These are phyloP conservation scores for Diaporthe sp. DNA, from an alignment of 2,329 filamentous ascomycete genomes.

Conservation along the genomic window DNA sequence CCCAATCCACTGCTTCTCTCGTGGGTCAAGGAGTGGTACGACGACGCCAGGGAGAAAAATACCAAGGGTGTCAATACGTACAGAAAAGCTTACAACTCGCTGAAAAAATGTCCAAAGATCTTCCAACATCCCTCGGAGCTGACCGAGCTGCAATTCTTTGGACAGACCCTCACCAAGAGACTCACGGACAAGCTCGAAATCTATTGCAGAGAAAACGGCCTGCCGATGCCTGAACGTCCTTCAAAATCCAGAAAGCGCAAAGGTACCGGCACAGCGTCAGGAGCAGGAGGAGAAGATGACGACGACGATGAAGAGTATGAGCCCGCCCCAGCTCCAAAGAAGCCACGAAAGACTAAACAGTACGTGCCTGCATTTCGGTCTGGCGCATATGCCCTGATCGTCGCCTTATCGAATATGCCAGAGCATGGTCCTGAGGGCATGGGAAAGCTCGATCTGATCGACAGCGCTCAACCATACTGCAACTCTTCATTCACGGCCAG, in stretches of 20 bases:
- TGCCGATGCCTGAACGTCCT: constrained; percentile 76
- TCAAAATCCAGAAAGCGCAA: constrained; percentile 57
- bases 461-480: constrained; percentile 78
- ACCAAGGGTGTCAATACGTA: constrained; percentile 80
- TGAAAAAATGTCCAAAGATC: constrained; percentile 79
- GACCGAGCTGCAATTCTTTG: constrained; percentile 80
- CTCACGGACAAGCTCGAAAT: constrained; percentile 73
- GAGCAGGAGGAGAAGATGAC: constrained; percentile 49
- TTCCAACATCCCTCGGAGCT: constrained; percentile 82
- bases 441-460: constrained; percentile 78
- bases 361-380: constrained; percentile 83
- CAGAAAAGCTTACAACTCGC: constrained; percentile 81
- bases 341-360: constrained; percentile 69
- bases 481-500: constrained; percentile 79
- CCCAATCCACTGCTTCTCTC: constrained; percentile 79
- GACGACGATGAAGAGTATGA: constrained; percentile 53
- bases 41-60: constrained; percentile 77
- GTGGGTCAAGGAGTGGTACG: constrained; percentile 85
- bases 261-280: constrained; percentile 46
- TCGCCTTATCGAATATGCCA: constrained; percentile 74
- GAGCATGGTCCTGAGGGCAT: constrained; percentile 70
- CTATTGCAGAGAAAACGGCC: constrained; percentile 76
- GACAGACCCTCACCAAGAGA: constrained; percentile 78
- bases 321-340: constrained; percentile 66
- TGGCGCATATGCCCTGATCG: constrained; percentile 79